phyloP scores from a whole-genome alignment of 371 early-diverging fungal genomes.

The Syncephalis plumigaleata region DNA sequence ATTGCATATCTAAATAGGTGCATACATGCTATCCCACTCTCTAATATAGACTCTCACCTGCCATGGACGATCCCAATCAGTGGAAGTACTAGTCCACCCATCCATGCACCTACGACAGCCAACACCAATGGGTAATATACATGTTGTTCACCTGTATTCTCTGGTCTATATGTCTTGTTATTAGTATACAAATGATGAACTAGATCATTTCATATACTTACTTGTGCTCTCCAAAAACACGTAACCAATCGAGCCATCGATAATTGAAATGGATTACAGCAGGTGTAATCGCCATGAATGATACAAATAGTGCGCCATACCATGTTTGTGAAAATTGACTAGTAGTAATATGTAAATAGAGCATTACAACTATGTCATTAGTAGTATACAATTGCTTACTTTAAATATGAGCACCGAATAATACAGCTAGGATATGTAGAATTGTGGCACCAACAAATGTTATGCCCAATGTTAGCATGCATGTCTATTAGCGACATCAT shows the following conservation, averaged over 20 bases:
- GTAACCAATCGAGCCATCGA: background rate
- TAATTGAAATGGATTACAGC: background rate
- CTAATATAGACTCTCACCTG: conserved; percentile 9
- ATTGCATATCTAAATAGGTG: background rate
- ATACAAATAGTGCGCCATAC: background rate
- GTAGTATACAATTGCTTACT: no score
- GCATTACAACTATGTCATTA: no score
- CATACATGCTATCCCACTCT: background rate
- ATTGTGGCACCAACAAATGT: background rate
- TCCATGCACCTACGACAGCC: conserved; percentile 16
- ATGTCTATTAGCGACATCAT: no score
- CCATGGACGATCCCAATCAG: conserved; percentile 27
- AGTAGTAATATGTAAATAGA: background rate
- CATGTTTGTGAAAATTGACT: background rate
- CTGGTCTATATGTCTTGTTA: conserved; percentile 3
- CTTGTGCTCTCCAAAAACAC: background rate
- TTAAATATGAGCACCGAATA: background rate
- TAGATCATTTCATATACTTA: background rate
- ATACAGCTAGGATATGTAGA: background rate
- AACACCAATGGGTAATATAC: conserved; percentile 5
- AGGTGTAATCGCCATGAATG: background rate
- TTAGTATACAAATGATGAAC: background rate
- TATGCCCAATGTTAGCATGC: background rate
- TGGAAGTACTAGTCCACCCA: conserved; percentile 21
- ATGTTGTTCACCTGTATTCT: conserved; percentile 3